Evolutionary conservation across 768 basidiomycete genomes (phyloP), one percentile per base, ranked within the genome.

Genomic region (Xerocomellus dryophilus): DNA sequence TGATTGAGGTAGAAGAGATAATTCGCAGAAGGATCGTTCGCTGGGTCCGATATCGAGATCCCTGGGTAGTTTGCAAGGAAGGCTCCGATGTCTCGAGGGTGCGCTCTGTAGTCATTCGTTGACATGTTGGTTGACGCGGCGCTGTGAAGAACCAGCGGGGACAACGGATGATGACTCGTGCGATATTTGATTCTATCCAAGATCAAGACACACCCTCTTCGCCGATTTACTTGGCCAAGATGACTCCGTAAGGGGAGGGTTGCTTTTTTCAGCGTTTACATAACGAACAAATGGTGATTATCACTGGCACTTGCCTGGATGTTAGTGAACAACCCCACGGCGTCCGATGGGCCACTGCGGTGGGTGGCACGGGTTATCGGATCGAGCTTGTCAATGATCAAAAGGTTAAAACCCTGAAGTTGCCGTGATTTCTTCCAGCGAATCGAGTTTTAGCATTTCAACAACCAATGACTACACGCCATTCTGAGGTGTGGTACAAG

Each of bases 1-100:
- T 59, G 73, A 65, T 85, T 83, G 42, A 73, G 72, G 66, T 89
- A 88, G 66, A 90, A 90, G 42, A 76, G 66, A 29, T 81, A 66
- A 67, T 90, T 90, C 2, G 70, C 76, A 10, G 53, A 53, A 35
- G 55, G 54, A 35, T 57, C 42, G 8, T 31, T 55, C 29, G 10
- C 47, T 48, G 41, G 48, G 18, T 54, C 51, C 23, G 55, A 54
- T 45, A 21, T 52, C 43, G 32, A 23, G 40, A 56, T 45, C 39
- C 39, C 55, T 15, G 57, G 69, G 42, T 69, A 69, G 43, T 59
- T 56, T 34, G 43, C 46, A 41, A 71, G 61, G 56, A 70, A 71
- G 48, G 59, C 44, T 23, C 34, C 36, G 49, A 70, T 61, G 47
- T 70, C 68, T 38, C 57, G 63, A 25, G 68, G 62, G 18, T 29